Evolutionary conservation across 2,329 filamentous ascomycete species (phyloP), one percentile per base, ranked within the genome.

Genomic region (Raffaelea deltoideospora): DNA sequence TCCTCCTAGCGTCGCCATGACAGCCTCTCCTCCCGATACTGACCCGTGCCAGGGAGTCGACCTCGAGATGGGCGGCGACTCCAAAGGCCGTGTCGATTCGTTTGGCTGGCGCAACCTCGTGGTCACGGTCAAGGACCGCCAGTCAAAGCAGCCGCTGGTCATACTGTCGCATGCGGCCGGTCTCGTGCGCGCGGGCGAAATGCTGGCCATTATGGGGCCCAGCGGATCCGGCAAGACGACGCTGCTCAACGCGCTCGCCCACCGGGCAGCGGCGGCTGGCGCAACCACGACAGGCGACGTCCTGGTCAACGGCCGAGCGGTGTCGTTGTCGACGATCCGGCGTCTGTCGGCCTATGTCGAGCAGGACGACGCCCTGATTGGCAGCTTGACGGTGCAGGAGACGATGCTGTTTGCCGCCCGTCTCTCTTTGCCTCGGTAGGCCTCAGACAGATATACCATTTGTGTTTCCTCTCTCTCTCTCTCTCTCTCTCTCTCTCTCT

Each of bases 331-430:
- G 8, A 60, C 61, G 0, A 79, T 88, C 46, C 71, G 73, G 15
- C 64, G 70, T 33, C 64, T 88, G 34, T 79, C 72, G 37, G 74
- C 74, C 33, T 92, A 86, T 50, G 85, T 92, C 18, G 85, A 93
- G 59, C 85, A 93, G 54, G 83, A 92, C 45, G 85, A 93, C 60
- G 78, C 82, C 1, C 64, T 92, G 11, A 79, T 88, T 35, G 85
- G 84, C 5, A 79, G 79, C 0, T 61, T 92, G 44, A 92, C 84
- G 0, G 81, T 88, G 9, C 65, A 69, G 21, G 85, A 92, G 60
- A 92, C 84, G 0, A 58, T 93, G 41, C 60, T 75, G 43, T 92
- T 92, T 53, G 79, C 82, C 0, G 80, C 83, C 0, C 69, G 78
- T 21, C 67, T 92, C 57, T 75, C 41, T 47, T 79, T 47, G 54